Evolutionary conservation across 2,329 filamentous ascomycete genomes (phyloP), one percentile per base, ranked within the genome.

Genomic region (Hymenoscyphus repandus): DNA sequence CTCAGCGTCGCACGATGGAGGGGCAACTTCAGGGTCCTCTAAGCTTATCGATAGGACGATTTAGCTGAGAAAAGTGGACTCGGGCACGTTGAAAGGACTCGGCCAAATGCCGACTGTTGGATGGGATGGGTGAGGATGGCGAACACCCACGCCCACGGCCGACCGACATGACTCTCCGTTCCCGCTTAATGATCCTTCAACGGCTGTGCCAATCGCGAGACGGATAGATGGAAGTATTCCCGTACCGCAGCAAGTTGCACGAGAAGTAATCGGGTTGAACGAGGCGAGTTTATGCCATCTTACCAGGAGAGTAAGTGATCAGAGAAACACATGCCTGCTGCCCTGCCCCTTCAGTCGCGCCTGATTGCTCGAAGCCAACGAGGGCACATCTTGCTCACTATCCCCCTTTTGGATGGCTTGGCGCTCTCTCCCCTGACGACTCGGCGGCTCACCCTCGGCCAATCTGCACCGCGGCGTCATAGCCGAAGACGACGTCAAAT

Each of bases 401-500:
- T 17, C 34, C 34, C 34, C 12, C 12, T 37, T 37, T 17, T 37
- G 12, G 12, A 4, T 37, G 34, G 34, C 34, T 37, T 37, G 12
- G 34, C 34, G 22, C 4, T 4, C 22, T 27, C 22, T 27, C 22
- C 12, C 6, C 38, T 40, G 15, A 5, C 38, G 17, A 40, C 10
- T 20, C 37, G 15, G 45, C 45, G 45, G 45, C 45, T 47, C 45
- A 41, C 45, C 37, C 27, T 47, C 45, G 45, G 45, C 37, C 45
- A 17, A 36, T 47, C 36, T 47, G 45, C 37, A 40, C 34, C n/a
- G 31, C 37, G 10, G 20, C 45, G 45, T 47, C 45, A 47, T 47
- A 18, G n/a, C 32, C 44, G 22, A 11, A 15, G 38, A 20, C 42
- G 30, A 46, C 44, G 30, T 38, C 44, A 38, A 46, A 37, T 37